Evolutionary conservation across 2,329 filamentous ascomycete species (phyloP).

Genomic region (Cercospora nicotianae): DNA sequence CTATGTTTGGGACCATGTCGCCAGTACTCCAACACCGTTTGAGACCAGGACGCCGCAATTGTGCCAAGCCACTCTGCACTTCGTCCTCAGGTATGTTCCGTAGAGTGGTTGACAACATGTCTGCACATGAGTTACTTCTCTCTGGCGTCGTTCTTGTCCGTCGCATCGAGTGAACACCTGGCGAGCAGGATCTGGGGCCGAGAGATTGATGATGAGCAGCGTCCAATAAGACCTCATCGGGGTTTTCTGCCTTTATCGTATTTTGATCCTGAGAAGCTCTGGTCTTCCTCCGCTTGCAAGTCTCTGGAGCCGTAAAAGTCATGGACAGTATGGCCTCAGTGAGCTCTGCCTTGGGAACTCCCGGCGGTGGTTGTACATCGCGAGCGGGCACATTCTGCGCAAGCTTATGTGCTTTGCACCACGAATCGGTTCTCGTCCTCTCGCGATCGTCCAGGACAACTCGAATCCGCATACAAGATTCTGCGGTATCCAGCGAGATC

Average conservation of each 20-base stretch:
- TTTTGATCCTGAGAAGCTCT: neutral
- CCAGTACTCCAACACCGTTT: neutral
- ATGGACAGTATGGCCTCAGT: conserved; percentile 36
- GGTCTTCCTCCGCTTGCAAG: neutral
- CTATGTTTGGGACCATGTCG: neutral
- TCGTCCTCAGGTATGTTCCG: neutral
- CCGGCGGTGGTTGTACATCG: conserved; percentile 23
- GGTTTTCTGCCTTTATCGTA: neutral
- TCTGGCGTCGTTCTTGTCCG: neutral
- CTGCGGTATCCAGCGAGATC: conserved; percentile 16
- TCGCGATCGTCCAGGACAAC: conserved; percentile 32
- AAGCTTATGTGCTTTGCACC: conserved; percentile 27
- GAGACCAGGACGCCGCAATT: neutral
- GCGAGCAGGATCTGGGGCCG: neutral
- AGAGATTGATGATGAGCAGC: neutral
- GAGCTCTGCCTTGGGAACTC: conserved; percentile 14
- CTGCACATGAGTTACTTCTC: neutral
- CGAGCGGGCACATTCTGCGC: conserved; percentile 27
- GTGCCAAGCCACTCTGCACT: neutral
- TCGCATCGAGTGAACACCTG: neutral
- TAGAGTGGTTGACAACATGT: neutral
- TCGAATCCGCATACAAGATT: conserved; percentile 9
- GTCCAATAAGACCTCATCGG: neutral
- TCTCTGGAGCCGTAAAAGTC: conserved; percentile 16
- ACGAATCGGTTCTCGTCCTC: neutral